Evolutionary conservation across 176 grass and related monocot genomes (phyloP).

Genomic region (Phragmites australis): DNA sequence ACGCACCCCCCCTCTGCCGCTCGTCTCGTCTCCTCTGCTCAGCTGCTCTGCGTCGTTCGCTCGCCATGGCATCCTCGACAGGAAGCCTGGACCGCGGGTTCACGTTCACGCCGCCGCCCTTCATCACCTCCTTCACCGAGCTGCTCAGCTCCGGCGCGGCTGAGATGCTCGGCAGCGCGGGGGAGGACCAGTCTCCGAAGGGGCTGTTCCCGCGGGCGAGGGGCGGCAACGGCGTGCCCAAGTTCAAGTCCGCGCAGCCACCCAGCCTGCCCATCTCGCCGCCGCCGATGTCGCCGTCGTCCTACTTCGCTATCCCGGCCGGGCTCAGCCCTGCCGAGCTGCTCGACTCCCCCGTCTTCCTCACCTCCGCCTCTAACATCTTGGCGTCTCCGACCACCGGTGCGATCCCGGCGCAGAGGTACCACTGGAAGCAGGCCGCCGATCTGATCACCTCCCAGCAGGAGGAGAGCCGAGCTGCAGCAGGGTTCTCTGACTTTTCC

Average conservation of each 20-base stretch:
- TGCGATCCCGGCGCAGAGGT: slow-evolving; percentile 55
- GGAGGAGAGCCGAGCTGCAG: slow-evolving; percentile 11
- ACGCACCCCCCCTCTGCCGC: not conserved
- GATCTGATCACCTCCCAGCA: slow-evolving; percentile 39
- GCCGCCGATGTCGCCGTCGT: slow-evolving; percentile 64
- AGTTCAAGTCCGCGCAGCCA: slow-evolving; percentile 92
- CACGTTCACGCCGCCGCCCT: slow-evolving; percentile 59
- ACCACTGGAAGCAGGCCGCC: slow-evolving; percentile 51
- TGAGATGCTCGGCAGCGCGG: slow-evolving; percentile 11
- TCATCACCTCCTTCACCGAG: slow-evolving; percentile 76
- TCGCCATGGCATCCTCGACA: slow-evolving; percentile 52
- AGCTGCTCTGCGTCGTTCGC: not conserved
- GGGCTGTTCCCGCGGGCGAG: slow-evolving; percentile 15
- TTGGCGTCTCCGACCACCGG: slow-evolving; percentile 83
- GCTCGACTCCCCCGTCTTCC: slow-evolving; percentile 84
- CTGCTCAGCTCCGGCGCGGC: slow-evolving; percentile 53
- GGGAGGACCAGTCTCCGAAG: slow-evolving; percentile 12
- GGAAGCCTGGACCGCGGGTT: slow-evolving; percentile 68
- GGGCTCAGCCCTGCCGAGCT: slow-evolving; percentile 88
- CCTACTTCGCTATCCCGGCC: slow-evolving; percentile 77
- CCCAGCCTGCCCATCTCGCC: slow-evolving; percentile 84
- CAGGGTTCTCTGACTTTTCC: slow-evolving; percentile 53
- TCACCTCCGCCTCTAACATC: slow-evolving; percentile 43
- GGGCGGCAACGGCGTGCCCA: slow-evolving; percentile 53
- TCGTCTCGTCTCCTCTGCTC: not conserved